Evolutionary conservation across 371 early-diverging fungal genomes (phyloP).

Genomic region (Sporodiniella umbellata): DNA sequence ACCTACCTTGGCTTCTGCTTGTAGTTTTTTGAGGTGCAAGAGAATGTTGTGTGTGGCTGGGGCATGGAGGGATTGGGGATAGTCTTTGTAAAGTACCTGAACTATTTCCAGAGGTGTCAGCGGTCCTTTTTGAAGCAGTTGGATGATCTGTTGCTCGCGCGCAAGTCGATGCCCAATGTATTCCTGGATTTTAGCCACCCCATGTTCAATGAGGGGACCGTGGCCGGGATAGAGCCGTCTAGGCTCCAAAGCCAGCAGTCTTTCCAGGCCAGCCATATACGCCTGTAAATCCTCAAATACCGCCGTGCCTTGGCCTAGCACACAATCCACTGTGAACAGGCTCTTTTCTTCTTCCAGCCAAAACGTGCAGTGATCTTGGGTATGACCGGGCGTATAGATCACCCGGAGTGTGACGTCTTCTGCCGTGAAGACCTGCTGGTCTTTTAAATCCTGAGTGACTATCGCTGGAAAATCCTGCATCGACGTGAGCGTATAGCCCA

Average conservation of each 20-base stretch:
- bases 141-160: slow-evolving; percentile 73
- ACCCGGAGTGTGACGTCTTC: slow-evolving; percentile 64
- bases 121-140: slow-evolving; percentile 33
- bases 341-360: slow-evolving; percentile 68
- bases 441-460: slow-evolving; percentile 25
- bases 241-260: slow-evolving; percentile 37
- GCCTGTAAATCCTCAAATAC: slow-evolving; percentile 72
- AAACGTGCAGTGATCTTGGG: slow-evolving; percentile 75
- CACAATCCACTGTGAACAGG: slow-evolving; percentile 80
- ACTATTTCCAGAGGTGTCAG: slow-evolving; percentile 61
- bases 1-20: slow-evolving; percentile 60
- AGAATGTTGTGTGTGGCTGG: slow-evolving; percentile 67
- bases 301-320: slow-evolving; percentile 82
- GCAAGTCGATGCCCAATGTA: slow-evolving; percentile 76
- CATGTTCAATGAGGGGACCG: slow-evolving; percentile 75
- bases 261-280: slow-evolving; percentile 64
- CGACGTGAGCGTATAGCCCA: slow-evolving; percentile 10
- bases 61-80: slow-evolving; percentile 52
- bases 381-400: slow-evolving; percentile 83
- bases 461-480: slow-evolving; percentile 22
- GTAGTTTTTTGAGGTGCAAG: slow-evolving; percentile 70
- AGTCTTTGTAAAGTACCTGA: slow-evolving; percentile 55
- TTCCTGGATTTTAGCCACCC: slow-evolving; percentile 50
- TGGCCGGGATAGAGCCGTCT: slow-evolving; percentile 67
- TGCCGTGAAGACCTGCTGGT: slow-evolving; percentile 55